Evolutionary conservation across 768 basidiomycete genomes (phyloP).

Genomic region (Pseudohyphozyma bogoriensis): DNA sequence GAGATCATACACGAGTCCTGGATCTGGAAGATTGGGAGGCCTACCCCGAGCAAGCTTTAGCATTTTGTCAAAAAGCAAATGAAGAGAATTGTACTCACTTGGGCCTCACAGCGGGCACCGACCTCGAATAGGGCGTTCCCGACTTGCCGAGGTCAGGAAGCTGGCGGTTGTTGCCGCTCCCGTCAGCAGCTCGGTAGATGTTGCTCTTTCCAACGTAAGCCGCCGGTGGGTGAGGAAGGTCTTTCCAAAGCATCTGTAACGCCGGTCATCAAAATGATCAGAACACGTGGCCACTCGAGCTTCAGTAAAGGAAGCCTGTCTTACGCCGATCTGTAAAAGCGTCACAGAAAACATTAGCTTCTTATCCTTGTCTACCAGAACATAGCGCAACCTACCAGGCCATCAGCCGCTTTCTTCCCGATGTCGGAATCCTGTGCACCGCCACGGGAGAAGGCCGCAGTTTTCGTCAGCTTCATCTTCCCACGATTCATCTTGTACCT

Average conservation of each 20-base stretch:
- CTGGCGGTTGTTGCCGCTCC: slow-evolving; percentile 61
- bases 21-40: slow-evolving; percentile 45
- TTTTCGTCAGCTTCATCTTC: too few species aligned
- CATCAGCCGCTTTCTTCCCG: not conserved
- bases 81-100: too few species aligned
- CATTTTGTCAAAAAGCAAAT: slow-evolving; percentile 19
- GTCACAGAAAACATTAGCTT: too few species aligned
- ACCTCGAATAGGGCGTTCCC: slow-evolving; percentile 42
- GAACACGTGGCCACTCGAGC: not conserved
- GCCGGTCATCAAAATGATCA: not conserved
- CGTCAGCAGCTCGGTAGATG: slow-evolving; percentile 58
- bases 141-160: slow-evolving; percentile 67
- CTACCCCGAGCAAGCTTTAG: slow-evolving; percentile 15
- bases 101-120: too few species aligned
- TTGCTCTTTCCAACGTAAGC: slow-evolving; percentile 24
- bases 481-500: too few species aligned
- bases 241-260: slow-evolving; percentile 42
- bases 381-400: too few species aligned
- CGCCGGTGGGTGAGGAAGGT: slow-evolving; percentile 47
- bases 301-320: not conserved
- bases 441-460: too few species aligned
- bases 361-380: too few species aligned
- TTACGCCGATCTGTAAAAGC: not conserved
- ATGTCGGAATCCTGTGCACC: not conserved
- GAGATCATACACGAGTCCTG: slow-evolving; percentile 55